These are phyloP conservation scores for Cystoderma amianthinum DNA, from an alignment of 768 basidiomycete species.

Conservation along the genomic window DNA sequence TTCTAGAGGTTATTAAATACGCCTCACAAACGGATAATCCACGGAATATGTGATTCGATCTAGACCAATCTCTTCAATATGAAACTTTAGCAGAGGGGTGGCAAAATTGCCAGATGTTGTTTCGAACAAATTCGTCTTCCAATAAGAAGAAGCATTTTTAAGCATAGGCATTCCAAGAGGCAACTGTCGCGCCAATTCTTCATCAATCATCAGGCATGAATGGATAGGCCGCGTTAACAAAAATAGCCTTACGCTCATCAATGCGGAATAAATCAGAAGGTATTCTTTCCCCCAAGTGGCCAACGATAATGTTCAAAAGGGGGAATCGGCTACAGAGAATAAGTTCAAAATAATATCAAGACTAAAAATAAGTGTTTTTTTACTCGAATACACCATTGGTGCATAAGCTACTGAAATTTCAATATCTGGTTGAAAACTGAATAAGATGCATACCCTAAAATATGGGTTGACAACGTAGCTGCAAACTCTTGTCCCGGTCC, in stretches of 20 bases:
- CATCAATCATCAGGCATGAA: neutral
- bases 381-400: constrained; percentile 34
- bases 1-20: neutral
- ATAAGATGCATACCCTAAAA: constrained; percentile 21
- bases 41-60: constrained; percentile 34
- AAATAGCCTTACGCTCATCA: constrained; percentile 30
- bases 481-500: constrained; percentile 30
- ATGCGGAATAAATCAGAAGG: constrained; percentile 35
- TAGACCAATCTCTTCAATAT: constrained; percentile 30
- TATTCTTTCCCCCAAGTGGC: constrained; percentile 34
- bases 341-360: neutral
- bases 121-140: constrained; percentile 30
- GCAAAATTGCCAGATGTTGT: constrained; percentile 35
- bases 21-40: constrained; percentile 27
- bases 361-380: neutral
- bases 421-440: constrained; percentile 1
- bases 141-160: constrained; percentile 28
- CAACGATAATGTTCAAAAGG: constrained; percentile 31
- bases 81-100: constrained; percentile 28
- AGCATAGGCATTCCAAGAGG: constrained; percentile 27
- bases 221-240: neutral
- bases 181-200: constrained; percentile 22
- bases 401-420: constrained; percentile 16
- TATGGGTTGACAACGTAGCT: constrained; percentile 27
- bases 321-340: constrained; percentile 28